Evolutionary conservation across 2,329 filamentous ascomycete genomes (phyloP).

Genomic region (Fusarium chaquense): DNA sequence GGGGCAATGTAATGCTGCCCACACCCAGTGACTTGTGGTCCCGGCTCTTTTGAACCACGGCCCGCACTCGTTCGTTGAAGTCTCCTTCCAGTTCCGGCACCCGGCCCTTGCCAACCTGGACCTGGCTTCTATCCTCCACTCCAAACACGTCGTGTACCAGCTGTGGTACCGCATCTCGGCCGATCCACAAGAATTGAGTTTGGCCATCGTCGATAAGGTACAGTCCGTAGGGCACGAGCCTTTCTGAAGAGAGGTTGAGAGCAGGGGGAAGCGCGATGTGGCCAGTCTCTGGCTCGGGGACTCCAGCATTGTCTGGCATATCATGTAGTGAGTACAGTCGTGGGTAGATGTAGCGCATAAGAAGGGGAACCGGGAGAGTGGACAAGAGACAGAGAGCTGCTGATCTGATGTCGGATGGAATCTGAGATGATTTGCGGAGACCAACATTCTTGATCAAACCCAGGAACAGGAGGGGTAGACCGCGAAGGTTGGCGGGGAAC

Average conservation of each 20-base stretch:
- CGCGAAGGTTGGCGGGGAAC: slow-evolving; percentile 92
- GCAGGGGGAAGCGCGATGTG: slow-evolving; percentile 89
- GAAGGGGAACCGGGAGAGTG: slow-evolving; percentile 86
- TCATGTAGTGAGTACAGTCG: slow-evolving; percentile 89
- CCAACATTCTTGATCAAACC: slow-evolving; percentile 97
- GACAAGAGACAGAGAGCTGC: slow-evolving; percentile 95
- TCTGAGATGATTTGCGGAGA: slow-evolving; percentile 91
- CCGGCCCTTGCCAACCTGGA: slow-evolving; percentile 91
- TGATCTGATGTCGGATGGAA: slow-evolving; percentile 92
- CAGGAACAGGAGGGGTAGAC: slow-evolving; percentile 89
- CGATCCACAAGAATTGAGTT: slow-evolving; percentile 97
- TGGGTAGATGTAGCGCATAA: slow-evolving; percentile 94
- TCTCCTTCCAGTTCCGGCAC: slow-evolving; percentile 92
- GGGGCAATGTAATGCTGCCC: slow-evolving; percentile 91
- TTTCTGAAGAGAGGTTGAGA: slow-evolving; percentile 87
- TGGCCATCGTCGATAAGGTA: slow-evolving; percentile 98
- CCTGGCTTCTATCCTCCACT: slow-evolving; percentile 80
- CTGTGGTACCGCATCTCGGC: slow-evolving; percentile 90
- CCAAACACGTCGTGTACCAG: slow-evolving; percentile 92
- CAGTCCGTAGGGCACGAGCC: slow-evolving; percentile 87
- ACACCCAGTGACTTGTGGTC: slow-evolving; percentile 89
- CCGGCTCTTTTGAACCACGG: slow-evolving; percentile 90
- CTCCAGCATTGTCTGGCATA: slow-evolving; percentile 93
- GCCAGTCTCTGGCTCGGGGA: slow-evolving; percentile 86
- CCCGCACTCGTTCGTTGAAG: slow-evolving; percentile 93